Evolutionary conservation across 2,329 filamentous ascomycete species (phyloP), one percentile per base, ranked within the genome.

Genomic region (Fusarium falciforme): DNA sequence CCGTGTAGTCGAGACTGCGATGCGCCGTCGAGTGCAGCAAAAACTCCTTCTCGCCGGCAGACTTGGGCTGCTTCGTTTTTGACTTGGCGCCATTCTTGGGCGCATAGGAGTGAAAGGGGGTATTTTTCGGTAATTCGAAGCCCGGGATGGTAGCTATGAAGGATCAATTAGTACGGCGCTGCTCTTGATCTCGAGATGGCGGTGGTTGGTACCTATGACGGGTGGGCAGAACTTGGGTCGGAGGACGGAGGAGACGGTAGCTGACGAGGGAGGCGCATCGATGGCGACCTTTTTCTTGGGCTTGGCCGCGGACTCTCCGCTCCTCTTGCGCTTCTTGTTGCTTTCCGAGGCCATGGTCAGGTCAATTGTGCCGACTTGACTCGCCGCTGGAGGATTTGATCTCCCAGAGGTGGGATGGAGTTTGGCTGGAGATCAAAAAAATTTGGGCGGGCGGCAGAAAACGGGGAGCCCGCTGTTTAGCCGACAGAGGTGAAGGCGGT

Each of bases 1-100:
- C 90, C 7, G 86, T 90, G 75, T 91, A 92, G 77, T 92, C 88
- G 42, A 93, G 79, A 44, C 85, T 89, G 33, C 82, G 85, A 79
- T 92, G 89, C 54, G 83, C 84, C 5, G 85, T 85, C 10, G 90
- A 90, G 78, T 91, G 89, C 49, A 92, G 82, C 0, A 91, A 78
- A 14, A 92, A 82, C 76, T 89, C 88, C 63, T 85, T 74, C 76
- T 82, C 70, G 78, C 77, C 75, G n/a, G 83, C 79, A 65, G 84
- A 82, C 76, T 84, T 84, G 70, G 81, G 81, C 71, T 82, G 82
- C 72, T 84, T 85, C 58, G 76, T 61, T 73, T 80, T 84, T 57
- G 79, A 76, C 70, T 74, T 79, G 36, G 79, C 67, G 31, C 74
- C 80, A 74, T 79, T 82, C 73, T 80, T 81, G 63, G 83, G 86